phyloP scores from a whole-genome alignment of 345 rosid genomes.

The Jatropha curcas region DNA sequence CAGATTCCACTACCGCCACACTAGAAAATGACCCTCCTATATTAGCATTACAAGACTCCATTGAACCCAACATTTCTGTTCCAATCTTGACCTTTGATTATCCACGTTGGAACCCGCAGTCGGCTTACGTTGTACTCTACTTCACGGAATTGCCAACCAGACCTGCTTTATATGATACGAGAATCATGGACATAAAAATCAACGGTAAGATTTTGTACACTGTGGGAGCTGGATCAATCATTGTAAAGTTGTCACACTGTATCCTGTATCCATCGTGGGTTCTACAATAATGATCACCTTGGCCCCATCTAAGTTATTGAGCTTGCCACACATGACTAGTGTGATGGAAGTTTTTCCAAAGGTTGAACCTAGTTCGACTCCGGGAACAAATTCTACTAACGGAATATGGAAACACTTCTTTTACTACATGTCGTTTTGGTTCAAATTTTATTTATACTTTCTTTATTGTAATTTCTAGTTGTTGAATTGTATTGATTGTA shows the following conservation, averaged over 20 bases:
- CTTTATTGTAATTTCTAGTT: not conserved
- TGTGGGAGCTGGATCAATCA: not conserved
- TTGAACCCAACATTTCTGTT: not conserved
- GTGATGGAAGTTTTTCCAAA: slow-evolving; percentile 5
- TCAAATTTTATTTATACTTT: not conserved
- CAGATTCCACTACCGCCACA: not conserved
- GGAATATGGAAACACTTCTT: not conserved
- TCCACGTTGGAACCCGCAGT: not conserved
- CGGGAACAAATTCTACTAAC: not conserved
- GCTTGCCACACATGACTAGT: not conserved
- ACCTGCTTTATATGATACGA: slow-evolving; percentile 7
- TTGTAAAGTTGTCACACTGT: slow-evolving; percentile 1
- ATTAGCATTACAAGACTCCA: slow-evolving; percentile 2
- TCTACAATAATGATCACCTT: not conserved
- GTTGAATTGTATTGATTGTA: no score
- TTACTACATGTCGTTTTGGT: not conserved
- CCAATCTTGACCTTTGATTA: slow-evolving; percentile 12
- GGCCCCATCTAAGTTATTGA: not conserved
- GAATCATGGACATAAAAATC: slow-evolving; percentile 17
- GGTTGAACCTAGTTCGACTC: not conserved
- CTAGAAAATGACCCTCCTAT: slow-evolving; percentile 15
- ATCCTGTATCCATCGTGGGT: not conserved
- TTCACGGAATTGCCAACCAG: not conserved
- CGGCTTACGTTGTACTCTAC: slow-evolving; percentile 24
- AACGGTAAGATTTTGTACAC: slow-evolving; percentile 14